Evolutionary conservation across 2,329 filamentous ascomycete genomes (phyloP), one percentile per base, ranked within the genome.

Genomic region (Keithomyces neogunnii): DNA sequence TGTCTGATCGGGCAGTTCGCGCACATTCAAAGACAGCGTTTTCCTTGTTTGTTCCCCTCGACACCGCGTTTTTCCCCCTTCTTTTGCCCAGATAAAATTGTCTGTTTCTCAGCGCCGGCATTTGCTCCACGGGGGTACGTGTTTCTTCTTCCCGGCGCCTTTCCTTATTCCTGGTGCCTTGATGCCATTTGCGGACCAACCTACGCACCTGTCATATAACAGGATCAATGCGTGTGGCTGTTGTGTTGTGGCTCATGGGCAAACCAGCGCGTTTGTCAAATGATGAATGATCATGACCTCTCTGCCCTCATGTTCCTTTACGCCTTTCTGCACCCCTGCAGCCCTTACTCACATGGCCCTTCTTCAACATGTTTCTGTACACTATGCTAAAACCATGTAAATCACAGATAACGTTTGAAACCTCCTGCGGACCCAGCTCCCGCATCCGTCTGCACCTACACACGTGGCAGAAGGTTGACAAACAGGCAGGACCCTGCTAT

Each of bases 381-480:
- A 44, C 40, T 44, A 10, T 5, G 31, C 50, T 51, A 47, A 51
- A 26, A 44, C 10, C 9, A 44, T 44, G 40, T 30, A 13, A 44
- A 39, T 26, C 11, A 28, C 40, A 40, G 38, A 40, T 19, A 30
- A 44, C 40, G 40, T 44, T 10, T 30, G 19, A 44, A 10, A 11
- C 40, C n/a, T 44, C 39, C 6, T 30, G 28, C 40, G 40, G 40
- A 29, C 30, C 40, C 13, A 44, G 40, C 40, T 44, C 40, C 26
- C n/a, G 30, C 26, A 44, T 44, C 40, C 26, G 30, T 44, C 40
- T 44, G 49, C 49, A 45, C 43, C 36, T 19, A 10, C 42, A 30
- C 51, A 52, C 51, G 31, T 46, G 43, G 47, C 35, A 40, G 13
- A n/a, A 47, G 51, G 28, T 44, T 26, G 31, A 44, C 36, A 35